Base-by-base conservation (phyloP, 164 flowering plant species). In the Paratinospora sagittata region DNA sequence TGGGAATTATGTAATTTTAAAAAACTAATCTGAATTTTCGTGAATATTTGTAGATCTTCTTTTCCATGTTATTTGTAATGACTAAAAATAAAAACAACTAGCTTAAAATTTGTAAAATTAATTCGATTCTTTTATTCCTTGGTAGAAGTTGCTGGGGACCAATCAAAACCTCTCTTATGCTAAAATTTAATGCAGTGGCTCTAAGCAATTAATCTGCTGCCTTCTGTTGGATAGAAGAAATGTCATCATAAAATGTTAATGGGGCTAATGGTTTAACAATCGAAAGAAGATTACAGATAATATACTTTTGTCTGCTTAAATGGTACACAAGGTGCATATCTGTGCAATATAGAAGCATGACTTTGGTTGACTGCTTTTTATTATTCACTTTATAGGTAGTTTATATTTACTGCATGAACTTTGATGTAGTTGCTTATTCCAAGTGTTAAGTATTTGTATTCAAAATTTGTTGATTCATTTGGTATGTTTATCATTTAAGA, bases 401-500 rank as follows among this genome's bases (percentile, higher is more conserved):
- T 49, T 14, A 49, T 13, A 14, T 13, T 14, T 49, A 13, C 57
- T 49, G 3, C 16, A 12, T 49, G 57, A 36, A 36, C 39, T 49
- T 49, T 49, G 57, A 13, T 49, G 16, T 36, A 12, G 19, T 49
- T 49, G 19, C 57, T 49, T 49, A 17, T 3, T 10, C 16, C 16
- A 49, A 47, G 13, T 9, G 13, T 47, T 6, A 47, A 47, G 12
- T 10, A 47, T 47, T 47, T 1, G 2, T 36, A 3, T 36, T 14
- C 52, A 10, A 7, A 17, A 12, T 55, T 19, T 47, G 6, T 10
- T 1, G 13, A 47, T 47, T 47, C 12, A n/a, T n/a, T n/a, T n/a
- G n/a, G n/a, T 47, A 47, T 47, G 52, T n/a, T n/a, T 26, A 55
- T 13, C 71, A 33, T 69, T 27, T 69, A 33, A 62, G 57, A 61